Base-by-base conservation (phyloP, 164 flowering plant species). In the Taxillus chinensis region DNA sequence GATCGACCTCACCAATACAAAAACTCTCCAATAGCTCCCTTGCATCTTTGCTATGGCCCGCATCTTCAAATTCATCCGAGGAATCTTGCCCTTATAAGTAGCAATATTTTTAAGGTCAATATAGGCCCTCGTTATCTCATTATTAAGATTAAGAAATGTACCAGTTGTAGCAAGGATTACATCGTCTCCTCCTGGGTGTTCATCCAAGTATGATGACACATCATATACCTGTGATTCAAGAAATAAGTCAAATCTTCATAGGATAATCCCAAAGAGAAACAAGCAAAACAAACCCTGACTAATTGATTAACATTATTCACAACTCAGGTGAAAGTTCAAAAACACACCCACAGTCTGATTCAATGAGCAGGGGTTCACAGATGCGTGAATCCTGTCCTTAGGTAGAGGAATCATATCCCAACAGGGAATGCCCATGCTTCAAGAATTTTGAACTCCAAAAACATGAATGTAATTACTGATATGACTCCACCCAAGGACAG, bases 151-250 rank as follows among this genome's bases (percentile, higher is more conserved):
- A n/a, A 3, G 17, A 17, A 55, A 55, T 13, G 5, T 86, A 86
- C 95, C 98, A 51, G 91, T 83, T 49, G 82, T 80, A 16, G 68
- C 73, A 53, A 87, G 77, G 40, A 89, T 62, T n/a, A 88, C 85
- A 63, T 92, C 96, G 62, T 92, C 96, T 65, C 98, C 98, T 27
- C 98, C 98, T 2, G 98, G 97, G 61, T 92, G 98, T 50, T 90
- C 97, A 48, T 92, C 97, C 81, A 92, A 67, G 71, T 89, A 93
- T 11, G 77, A 55, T 27, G 95, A 77, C 58, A 90, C 86, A 72
- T 92, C 92, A 65, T 92, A 92, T 2, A 92, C 92, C 98, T 92
- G 78, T 8, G 5, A 70, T 50, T 48, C 43, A 43, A 39, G 40
- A 13, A 57, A 54, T 48, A 55, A 11, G 55, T n/a, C 41, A 49